Percentiles rank a stretch among this genome's conserved stretches.
These are phyloP conservation scores for Acacia pycnantha DNA, from an alignment of 331 rosid species.

Conservation along the genomic window DNA sequence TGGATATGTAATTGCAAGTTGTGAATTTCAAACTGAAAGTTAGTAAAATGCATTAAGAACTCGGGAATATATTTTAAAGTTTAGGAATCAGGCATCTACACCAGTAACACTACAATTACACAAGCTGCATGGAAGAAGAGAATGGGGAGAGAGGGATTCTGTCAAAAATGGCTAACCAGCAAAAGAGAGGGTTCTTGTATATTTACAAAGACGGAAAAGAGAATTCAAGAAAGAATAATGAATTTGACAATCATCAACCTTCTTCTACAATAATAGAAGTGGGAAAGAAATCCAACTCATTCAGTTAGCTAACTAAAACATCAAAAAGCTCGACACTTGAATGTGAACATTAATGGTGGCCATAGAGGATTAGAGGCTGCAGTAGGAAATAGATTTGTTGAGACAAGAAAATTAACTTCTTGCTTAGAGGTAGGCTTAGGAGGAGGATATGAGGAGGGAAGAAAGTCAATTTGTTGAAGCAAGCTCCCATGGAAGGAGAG, in stretches of 20 bases:
- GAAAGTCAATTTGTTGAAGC: slow-evolving; percentile 23
- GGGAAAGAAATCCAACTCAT: slow-evolving; percentile 41
- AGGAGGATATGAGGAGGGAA: slow-evolving; percentile 38
- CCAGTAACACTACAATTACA: too few relatives aligned
- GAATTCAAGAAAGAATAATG: slow-evolving; percentile 42
- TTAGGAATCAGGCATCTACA: too few relatives aligned
- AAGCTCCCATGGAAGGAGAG: too few relatives aligned
- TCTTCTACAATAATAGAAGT: background rate
- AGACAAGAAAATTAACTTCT: slow-evolving; percentile 46
- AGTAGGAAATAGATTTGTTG: slow-evolving; percentile 19
- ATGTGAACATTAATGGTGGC: slow-evolving; percentile 8
- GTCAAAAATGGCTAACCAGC: slow-evolving; percentile 54
- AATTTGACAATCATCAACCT: slow-evolving; percentile 13
- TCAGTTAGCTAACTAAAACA: slow-evolving; percentile 52
- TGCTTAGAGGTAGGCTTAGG: slow-evolving; percentile 30
- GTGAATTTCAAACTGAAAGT: too few relatives aligned
- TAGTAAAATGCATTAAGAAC: too few relatives aligned
- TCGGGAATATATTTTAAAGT: too few relatives aligned
- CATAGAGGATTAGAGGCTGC: background rate
- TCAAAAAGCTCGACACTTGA: slow-evolving; percentile 32
- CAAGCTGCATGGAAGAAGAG: too few relatives aligned
- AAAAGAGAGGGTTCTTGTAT: slow-evolving; percentile 61
- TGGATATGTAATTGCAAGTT: too few relatives aligned
- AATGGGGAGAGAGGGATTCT: background rate
- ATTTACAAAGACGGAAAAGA: slow-evolving; percentile 58